phyloP scores from a whole-genome alignment of 1,139 yeast genomes.

The Yamadazyma oceani region DNA sequence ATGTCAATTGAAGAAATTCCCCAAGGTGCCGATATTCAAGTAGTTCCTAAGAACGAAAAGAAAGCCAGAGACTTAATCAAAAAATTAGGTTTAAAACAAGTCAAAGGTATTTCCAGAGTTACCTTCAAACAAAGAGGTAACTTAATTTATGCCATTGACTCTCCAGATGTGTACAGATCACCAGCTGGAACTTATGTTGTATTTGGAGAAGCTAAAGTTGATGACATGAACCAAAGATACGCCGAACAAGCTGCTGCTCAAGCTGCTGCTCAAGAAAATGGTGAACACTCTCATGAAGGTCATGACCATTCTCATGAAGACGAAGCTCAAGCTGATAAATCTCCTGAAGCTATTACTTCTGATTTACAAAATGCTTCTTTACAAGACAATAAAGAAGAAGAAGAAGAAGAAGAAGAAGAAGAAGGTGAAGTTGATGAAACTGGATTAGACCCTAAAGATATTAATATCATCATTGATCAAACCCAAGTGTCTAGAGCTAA shows the following conservation, averaged over 20 bases:
- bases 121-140: constrained; percentile 95
- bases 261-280: constrained; percentile 46
- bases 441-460: constrained; percentile 77
- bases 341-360: constrained; percentile 84
- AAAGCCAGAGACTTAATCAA: constrained; percentile 91
- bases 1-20: constrained; percentile 67
- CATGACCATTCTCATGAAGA: constrained; percentile 18
- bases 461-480: constrained; percentile 84
- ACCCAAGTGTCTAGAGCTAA: constrained; percentile 84
- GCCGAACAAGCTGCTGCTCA: constrained; percentile 73
- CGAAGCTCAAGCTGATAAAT: constrained; percentile 39
- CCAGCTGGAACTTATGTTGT: constrained; percentile 94
- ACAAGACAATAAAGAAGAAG: constrained; percentile 45
- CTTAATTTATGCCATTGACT: constrained; percentile 88
- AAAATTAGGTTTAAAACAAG: constrained; percentile 88
- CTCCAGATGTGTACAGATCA: constrained; percentile 94
- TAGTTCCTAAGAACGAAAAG: constrained; percentile 89
- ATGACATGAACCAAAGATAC: constrained; percentile 81
- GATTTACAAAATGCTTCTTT: constrained; percentile 84
- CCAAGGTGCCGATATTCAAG: constrained; percentile 83
- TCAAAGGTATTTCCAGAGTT: constrained; percentile 92
- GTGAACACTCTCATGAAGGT: constrained; percentile 16
- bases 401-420: constrained; percentile 52
- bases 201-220: constrained; percentile 97
- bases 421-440: constrained; percentile 75